Evolutionary conservation across 441 rosid genomes (phyloP).

Genomic region (Raphanus hybrid): DNA sequence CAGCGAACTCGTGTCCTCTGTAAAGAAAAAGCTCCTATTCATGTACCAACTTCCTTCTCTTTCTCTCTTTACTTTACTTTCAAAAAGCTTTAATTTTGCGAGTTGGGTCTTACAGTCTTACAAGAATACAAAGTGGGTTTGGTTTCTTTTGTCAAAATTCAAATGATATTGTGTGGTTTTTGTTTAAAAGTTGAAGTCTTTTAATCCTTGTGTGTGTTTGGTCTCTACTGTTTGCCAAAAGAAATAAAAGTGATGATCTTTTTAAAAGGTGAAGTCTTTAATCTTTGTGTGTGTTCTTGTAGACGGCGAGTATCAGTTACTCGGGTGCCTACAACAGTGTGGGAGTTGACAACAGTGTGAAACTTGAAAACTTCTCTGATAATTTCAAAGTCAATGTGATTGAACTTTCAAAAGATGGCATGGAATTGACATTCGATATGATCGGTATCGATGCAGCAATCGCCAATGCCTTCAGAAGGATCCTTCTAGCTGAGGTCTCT

Average conservation of each 20-base stretch:
- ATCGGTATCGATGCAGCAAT: conserved; percentile 84
- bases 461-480: conserved; percentile 93
- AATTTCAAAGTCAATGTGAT: conserved; percentile 68
- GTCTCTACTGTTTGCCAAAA: not conserved
- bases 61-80: not conserved
- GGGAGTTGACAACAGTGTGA: conserved; percentile 62
- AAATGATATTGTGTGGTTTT: too few species aligned
- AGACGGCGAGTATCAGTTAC: conserved; percentile 62
- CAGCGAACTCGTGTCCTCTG: conserved; percentile 69
- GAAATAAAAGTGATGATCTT: too few species aligned
- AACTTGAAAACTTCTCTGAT: conserved; percentile 55
- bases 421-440: conserved; percentile 57
- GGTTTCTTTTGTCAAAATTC: not conserved
- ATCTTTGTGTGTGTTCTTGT: conserved; percentile 42
- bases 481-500: conserved; percentile 95
- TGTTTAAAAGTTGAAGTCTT: too few species aligned
- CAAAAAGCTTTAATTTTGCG: not conserved
- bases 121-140: not conserved
- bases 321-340: conserved; percentile 72
- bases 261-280: not conserved
- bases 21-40: conserved; percentile 65
- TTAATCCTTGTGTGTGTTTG: not conserved
- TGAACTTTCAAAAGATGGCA: not conserved
- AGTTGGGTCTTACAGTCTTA: not conserved
- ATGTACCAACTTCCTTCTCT: conserved; percentile 46